A percentile compares a stretch with the other conserved stretches of the same genome.
phyloP scores from a whole-genome alignment of 208 protist species.

The Trichomonas tenax region DNA sequence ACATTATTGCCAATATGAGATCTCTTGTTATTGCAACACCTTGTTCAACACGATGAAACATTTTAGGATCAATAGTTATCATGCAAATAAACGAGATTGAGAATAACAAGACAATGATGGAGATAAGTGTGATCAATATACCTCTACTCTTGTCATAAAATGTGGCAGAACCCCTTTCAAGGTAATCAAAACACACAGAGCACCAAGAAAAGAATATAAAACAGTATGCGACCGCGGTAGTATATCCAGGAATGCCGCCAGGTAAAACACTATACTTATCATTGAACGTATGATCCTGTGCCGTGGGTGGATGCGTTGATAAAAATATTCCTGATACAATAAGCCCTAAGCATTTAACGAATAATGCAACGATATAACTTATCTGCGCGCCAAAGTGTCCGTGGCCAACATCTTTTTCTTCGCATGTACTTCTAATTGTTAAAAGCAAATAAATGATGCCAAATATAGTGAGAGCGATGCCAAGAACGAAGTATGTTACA shows the following conservation, averaged over 20 bases:
- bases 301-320: neutral
- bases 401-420: neutral
- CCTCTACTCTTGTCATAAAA: neutral
- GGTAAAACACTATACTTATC: neutral
- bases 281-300: neutral
- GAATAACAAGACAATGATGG: neutral
- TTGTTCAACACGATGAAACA: neutral
- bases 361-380: neutral
- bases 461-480: neutral
- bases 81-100: neutral
- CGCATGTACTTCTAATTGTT: neutral
- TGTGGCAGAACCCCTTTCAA: neutral
- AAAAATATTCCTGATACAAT: neutral
- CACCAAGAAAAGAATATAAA: slow-evolving; percentile 16
- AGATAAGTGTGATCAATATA: neutral
- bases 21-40: neutral
- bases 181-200: neutral
- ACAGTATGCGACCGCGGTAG: neutral
- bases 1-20: neutral
- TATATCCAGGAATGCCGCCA: neutral
- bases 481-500: neutral
- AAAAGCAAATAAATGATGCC: neutral
- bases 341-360: neutral
- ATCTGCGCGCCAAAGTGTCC: neutral
- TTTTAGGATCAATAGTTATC: neutral